Base-by-base conservation (phyloP, 108 stramenopile genomes). In the Cyclotella sp. region DNA sequence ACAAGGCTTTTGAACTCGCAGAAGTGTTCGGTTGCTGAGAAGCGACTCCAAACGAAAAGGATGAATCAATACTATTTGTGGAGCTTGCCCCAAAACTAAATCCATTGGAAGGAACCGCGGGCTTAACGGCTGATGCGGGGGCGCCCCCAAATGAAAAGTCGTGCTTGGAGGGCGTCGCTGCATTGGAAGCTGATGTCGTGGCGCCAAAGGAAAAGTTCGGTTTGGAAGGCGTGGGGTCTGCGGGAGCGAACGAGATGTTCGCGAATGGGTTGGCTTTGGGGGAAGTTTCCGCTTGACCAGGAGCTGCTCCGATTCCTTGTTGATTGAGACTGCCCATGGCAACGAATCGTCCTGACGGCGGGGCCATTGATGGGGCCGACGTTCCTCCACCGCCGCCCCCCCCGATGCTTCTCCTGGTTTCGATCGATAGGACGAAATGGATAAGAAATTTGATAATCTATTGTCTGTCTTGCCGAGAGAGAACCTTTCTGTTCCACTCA, bases 251-350 rank as follows among this genome's bases (percentile, higher is more conserved):
- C 3, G 76, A 76, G 55, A 78, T 57, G 41, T 65, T 78, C 28
- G 70, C 77, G 65, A 78, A 78, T 22, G 77, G 77, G 57, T 78
- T 78, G 13, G 70, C 19, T 41, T 77, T 77, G 28, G 54, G 3
- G 11, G 64, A 21, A n/a, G 64, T 41, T 55, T 53, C 44, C 21
- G 58, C 47, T n/a, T 42, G n/a, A 15, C 13, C 63, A n/a, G 46
- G n/a, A 0, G 43, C 6, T 39, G 49, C 58, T 27, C 59, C n/a
- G 30, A 28, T 52, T 68, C 21, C 45, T 60, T 52, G 59, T 18
- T 44, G 30, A 9, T 19, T 43, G 52, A 63, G 22, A 67, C 46
- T 30, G 70, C 63, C 19, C 41, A 57, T 1, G 71, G 65, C 40
- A 72, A 63, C 15, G 71, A 63, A 54, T 72, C 67, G 55, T 24